Conservation (phyloP, 2,329 filamentous ascomycete species). For the Ophiostoma fasciatum region DNA sequence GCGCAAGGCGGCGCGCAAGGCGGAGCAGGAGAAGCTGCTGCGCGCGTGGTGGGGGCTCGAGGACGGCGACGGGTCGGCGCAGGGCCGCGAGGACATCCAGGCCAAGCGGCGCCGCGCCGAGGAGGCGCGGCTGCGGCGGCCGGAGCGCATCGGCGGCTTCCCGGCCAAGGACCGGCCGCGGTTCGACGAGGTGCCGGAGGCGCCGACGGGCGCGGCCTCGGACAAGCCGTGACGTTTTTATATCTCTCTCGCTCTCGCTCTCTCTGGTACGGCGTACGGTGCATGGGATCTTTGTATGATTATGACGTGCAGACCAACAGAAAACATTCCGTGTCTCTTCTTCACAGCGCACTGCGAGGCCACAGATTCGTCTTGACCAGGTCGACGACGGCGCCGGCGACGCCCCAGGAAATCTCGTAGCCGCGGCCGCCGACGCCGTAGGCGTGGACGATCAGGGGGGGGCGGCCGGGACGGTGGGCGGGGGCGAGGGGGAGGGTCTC, state of each 20-base stretch:
- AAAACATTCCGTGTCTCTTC: not conserved
- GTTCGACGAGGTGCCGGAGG: constrained; percentile 7
- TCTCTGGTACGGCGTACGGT: not conserved
- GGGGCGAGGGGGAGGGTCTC: constrained; percentile 21
- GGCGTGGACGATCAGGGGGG: constrained; percentile 30
- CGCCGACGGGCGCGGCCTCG: no score
- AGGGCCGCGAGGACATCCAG: constrained; percentile 31
- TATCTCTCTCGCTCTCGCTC: not conserved
- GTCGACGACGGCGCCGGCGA: constrained; percentile 33
- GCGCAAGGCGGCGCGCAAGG: constrained; percentile 41
- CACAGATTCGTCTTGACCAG: constrained; percentile 18
- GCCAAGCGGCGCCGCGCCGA: constrained; percentile 32
- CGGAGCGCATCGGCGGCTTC: constrained; percentile 42
- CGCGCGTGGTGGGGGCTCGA: constrained; percentile 51
- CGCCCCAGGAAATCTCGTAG: constrained; percentile 45
- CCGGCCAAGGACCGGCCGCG: constrained; percentile 24
- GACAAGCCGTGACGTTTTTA: no score
- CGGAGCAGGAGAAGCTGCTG: constrained; percentile 50
- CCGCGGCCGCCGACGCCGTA: constrained; percentile 48
- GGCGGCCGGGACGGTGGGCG: not conserved
- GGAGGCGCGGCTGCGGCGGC: constrained; percentile 37
- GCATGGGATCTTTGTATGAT: no score
- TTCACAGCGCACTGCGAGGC: no score
- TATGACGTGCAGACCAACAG: not conserved
- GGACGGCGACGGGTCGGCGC: constrained; percentile 33